These are phyloP conservation scores for Lactarius psammicola DNA, from an alignment of 768 basidiomycete species.

Conservation along the genomic window DNA sequence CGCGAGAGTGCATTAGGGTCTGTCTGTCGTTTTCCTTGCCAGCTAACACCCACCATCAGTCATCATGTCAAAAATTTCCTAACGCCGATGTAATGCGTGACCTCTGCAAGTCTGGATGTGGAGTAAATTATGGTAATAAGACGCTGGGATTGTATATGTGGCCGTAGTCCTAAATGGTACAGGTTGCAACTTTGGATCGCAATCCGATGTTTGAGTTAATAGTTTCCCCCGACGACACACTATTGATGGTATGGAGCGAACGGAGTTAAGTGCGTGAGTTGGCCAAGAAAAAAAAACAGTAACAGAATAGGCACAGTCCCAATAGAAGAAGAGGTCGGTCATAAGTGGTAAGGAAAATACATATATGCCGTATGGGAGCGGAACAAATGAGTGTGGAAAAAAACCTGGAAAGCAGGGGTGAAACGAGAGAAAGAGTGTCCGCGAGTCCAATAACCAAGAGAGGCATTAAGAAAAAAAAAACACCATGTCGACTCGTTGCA, in stretches of 20 bases:
- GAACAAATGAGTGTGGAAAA: not conserved
- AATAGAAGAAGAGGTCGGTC: not conserved
- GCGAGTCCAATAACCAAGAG: not conserved
- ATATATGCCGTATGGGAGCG: not conserved
- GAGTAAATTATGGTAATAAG: not conserved
- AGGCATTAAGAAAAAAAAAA: not conserved
- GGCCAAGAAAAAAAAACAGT: not conserved
- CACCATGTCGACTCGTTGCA: not conserved
- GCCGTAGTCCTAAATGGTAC: not conserved
- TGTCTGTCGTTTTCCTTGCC: too few species aligned
- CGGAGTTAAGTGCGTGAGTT: not conserved
- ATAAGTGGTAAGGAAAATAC: not conserved
- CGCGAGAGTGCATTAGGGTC: too few species aligned
- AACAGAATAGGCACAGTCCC: not conserved
- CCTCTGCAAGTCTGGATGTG: not conserved
- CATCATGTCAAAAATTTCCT: too few species aligned
- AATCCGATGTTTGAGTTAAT: not conserved
- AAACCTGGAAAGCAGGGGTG: not conserved
- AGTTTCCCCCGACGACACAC: not conserved
- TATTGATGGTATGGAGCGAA: not conserved
- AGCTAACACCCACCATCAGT: too few species aligned
- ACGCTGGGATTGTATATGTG: not conserved
- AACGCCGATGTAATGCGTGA: not conserved
- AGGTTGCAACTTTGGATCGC: not conserved
- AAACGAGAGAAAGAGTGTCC: not conserved